Conservation (phyloP, 805 yeast genomes). For the Cyberlindnera euphorbiiphila region DNA sequence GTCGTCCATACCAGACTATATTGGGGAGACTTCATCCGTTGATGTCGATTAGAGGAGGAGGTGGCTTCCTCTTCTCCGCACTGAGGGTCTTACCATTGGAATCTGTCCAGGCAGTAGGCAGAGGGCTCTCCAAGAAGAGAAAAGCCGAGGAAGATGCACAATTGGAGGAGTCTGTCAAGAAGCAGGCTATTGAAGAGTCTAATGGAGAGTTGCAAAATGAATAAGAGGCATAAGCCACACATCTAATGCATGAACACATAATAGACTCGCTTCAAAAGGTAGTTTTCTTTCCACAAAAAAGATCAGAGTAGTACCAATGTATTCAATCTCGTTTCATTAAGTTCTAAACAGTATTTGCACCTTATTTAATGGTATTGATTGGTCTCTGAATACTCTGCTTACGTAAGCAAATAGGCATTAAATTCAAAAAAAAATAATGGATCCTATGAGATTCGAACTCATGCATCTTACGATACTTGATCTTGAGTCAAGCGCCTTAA, state of each 20-base stretch:
- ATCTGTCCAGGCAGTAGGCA: constrained; percentile 67
- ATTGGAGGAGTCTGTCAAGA: constrained; percentile 5
- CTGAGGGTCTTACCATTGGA: constrained; percentile 72
- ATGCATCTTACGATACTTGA: constrained; percentile 24
- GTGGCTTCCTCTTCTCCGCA: constrained; percentile 83
- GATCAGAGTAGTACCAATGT: too few relatives aligned
- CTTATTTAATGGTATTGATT: too few relatives aligned
- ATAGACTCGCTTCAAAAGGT: too few relatives aligned
- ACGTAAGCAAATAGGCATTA: not conserved
- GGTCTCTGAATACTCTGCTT: not conserved
- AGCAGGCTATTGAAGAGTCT: constrained; percentile 1
- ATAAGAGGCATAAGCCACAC: not conserved
- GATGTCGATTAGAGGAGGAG: constrained; percentile 91
- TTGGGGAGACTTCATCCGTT: constrained; percentile 93
- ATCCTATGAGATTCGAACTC: constrained; percentile 24
- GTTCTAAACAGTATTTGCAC: too few relatives aligned
- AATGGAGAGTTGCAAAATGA: not conserved
- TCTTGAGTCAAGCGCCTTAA: constrained; percentile 25
- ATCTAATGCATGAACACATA: too few relatives aligned
- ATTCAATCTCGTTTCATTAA: too few relatives aligned
- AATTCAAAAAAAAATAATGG: constrained; percentile 14
- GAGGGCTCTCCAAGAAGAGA: constrained; percentile 42
- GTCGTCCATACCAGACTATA: constrained; percentile 84
- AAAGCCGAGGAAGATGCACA: constrained; percentile 29
- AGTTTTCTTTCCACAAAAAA: too few relatives aligned